These are phyloP conservation scores for Corylus americana DNA, from an alignment of 306 rosid species.

Conservation along the genomic window DNA sequence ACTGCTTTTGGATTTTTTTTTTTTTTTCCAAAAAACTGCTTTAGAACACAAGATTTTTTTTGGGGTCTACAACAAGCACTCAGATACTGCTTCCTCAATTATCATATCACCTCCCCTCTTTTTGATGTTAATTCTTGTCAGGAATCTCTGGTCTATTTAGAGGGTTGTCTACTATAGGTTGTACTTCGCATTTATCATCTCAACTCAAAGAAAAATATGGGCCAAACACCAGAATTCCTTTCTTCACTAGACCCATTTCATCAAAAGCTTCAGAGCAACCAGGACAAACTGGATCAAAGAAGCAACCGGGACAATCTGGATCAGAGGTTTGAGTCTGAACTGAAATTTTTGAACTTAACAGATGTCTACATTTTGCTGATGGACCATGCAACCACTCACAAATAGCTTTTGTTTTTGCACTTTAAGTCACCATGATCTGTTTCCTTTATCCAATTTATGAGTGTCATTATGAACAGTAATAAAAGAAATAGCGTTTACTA, in stretches of 20 bases:
- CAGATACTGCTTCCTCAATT: neutral
- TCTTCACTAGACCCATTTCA: conserved; percentile 47
- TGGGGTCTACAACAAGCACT: too few species aligned
- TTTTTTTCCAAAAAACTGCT: neutral
- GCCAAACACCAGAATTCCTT: conserved; percentile 25
- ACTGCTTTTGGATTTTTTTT: neutral
- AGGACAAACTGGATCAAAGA: conserved; percentile 40
- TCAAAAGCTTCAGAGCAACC: conserved; percentile 54
- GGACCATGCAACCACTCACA: neutral
- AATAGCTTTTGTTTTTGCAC: neutral
- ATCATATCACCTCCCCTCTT: neutral
- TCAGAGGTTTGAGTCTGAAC: conserved; percentile 27
- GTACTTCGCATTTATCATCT: conserved; percentile 18
- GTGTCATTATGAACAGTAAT: neutral
- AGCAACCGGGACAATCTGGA: neutral
- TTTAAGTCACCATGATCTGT: neutral
- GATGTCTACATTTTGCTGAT: neutral
- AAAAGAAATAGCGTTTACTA: neutral
- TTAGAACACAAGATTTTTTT: neutral
- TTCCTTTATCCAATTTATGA: neutral
- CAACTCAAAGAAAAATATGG: conserved; percentile 36
- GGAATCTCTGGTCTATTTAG: conserved; percentile 35
- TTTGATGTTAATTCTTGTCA: conserved; percentile 23
- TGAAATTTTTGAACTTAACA: neutral
- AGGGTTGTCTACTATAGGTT: conserved; percentile 24